Conservation (phyloP, 148 eudicot genomes). For the Rhododendron williamsianum region DNA sequence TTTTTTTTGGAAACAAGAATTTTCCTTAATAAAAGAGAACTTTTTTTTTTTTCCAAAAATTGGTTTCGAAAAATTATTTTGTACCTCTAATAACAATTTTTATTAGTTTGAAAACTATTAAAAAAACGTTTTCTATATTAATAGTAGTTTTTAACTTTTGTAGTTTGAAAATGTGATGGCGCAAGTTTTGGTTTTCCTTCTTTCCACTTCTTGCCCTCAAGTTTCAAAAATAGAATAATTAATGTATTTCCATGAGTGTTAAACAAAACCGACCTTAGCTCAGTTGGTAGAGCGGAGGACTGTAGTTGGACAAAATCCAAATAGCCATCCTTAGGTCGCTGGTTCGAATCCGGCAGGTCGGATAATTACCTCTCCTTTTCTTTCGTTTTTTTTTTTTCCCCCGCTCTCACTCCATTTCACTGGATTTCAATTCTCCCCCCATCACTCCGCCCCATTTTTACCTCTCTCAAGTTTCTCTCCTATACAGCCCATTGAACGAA, state of each 20-base stretch:
- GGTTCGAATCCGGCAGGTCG: conserved; percentile 85
- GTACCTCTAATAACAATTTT: too few species aligned
- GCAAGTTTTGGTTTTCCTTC: too few species aligned
- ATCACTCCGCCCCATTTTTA: neutral
- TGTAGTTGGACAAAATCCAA: conserved; percentile 23
- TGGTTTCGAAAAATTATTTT: too few species aligned
- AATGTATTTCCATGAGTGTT: accelerated
- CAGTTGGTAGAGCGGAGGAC: conserved; percentile 68
- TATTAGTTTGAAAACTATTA: too few species aligned
- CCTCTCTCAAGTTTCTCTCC: neutral
- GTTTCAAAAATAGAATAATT: too few species aligned
- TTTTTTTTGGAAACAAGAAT: too few species aligned
- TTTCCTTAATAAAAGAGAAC: too few species aligned
- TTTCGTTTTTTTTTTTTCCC: neutral
- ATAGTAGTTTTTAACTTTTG: too few species aligned
- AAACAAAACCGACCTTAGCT: conserved; percentile 45
- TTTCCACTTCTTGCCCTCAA: too few species aligned
- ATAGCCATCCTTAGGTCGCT: conserved; percentile 69
- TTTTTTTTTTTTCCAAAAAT: too few species aligned
- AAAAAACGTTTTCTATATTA: too few species aligned
- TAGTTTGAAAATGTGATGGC: too few species aligned
- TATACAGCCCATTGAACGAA: neutral
- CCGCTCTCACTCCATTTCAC: neutral
- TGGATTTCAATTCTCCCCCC: neutral
- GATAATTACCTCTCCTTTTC: neutral